Conservation (phyloP, 73 alveolate genomes). For the Tetrahymena thermophila region DNA sequence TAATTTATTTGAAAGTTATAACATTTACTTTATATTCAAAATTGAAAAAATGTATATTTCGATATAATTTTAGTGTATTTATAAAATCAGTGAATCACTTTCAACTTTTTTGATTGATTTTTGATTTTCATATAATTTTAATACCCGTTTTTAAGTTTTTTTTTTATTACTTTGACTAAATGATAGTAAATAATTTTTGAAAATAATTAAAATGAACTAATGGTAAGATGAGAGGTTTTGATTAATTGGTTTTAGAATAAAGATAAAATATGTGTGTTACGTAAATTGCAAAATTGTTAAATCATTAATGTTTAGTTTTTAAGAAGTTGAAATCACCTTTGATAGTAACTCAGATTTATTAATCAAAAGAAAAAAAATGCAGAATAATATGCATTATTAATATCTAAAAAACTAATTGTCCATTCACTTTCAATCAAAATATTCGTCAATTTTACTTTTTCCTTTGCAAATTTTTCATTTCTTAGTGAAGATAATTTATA, state of each 20-base stretch:
- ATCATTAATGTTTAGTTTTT: background rate
- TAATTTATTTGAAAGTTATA: too few species aligned
- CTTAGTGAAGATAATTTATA: background rate
- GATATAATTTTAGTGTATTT: background rate
- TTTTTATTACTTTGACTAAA: too few species aligned
- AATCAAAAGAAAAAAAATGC: background rate
- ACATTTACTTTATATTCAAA: too few species aligned
- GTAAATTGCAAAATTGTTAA: background rate
- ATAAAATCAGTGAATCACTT: background rate
- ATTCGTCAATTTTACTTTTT: background rate
- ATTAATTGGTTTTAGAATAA: background rate
- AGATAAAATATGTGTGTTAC: background rate
- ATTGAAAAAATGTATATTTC: too few species aligned
- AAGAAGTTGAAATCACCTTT: background rate
- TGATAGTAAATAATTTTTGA: too few species aligned
- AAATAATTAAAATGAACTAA: background rate
- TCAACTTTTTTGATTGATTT: background rate
- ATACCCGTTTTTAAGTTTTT: background rate
- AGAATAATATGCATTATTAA: background rate
- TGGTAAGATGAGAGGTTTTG: background rate
- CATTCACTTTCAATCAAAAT: background rate
- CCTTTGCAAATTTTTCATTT: background rate
- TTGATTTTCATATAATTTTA: too few species aligned
- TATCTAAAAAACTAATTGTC: background rate
- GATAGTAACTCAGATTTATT: background rate